Percentiles rank a stretch among this genome's conserved stretches.
Evolutionary conservation across 2,329 filamentous ascomycete genomes (phyloP).

Genomic region (Emmonsiellopsis sp.): DNA sequence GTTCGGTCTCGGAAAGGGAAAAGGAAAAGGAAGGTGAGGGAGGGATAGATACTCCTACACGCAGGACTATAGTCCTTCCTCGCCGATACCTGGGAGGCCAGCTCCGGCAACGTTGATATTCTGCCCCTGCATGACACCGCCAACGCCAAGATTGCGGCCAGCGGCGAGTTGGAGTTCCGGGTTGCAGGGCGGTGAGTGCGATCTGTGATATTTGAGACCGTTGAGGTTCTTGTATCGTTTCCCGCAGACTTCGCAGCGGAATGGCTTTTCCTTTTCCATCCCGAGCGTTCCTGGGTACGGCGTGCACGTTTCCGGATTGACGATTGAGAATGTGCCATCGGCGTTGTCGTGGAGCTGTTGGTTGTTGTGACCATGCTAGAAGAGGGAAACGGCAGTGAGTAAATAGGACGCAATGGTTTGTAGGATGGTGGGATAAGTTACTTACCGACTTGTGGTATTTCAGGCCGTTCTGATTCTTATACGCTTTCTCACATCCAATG

Average conservation of each 20-base stretch:
- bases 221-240: slow-evolving; percentile 99
- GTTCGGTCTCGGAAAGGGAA: neutral
- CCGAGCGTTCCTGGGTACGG: slow-evolving; percentile 93
- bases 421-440: slow-evolving; percentile 21
- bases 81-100: slow-evolving; percentile 39
- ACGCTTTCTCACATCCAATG: slow-evolving; percentile 97
- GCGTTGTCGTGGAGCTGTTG: slow-evolving; percentile 95
- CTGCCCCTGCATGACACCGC: slow-evolving; percentile 38
- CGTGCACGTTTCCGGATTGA: slow-evolving; percentile 87
- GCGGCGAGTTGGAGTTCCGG: slow-evolving; percentile 61
- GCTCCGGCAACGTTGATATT: slow-evolving; percentile 41
- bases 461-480: slow-evolving; percentile 98
- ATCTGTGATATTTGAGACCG: slow-evolving; percentile 88
- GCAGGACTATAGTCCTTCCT: slow-evolving; percentile 26
- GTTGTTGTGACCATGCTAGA: slow-evolving; percentile 81
- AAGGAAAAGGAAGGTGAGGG: neutral
- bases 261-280: slow-evolving; percentile 99
- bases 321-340: slow-evolving; percentile 95
- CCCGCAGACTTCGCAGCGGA: slow-evolving; percentile 91
- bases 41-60: neutral
- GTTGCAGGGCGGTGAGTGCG: slow-evolving; percentile 81
- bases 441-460: slow-evolving; percentile 73
- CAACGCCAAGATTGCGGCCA: slow-evolving; percentile 29
- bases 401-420: slow-evolving; percentile 5
- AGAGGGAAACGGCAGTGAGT: neutral